phyloP scores from a whole-genome alignment of 2,329 filamentous ascomycete species.

The Fusarium albosuccineum region DNA sequence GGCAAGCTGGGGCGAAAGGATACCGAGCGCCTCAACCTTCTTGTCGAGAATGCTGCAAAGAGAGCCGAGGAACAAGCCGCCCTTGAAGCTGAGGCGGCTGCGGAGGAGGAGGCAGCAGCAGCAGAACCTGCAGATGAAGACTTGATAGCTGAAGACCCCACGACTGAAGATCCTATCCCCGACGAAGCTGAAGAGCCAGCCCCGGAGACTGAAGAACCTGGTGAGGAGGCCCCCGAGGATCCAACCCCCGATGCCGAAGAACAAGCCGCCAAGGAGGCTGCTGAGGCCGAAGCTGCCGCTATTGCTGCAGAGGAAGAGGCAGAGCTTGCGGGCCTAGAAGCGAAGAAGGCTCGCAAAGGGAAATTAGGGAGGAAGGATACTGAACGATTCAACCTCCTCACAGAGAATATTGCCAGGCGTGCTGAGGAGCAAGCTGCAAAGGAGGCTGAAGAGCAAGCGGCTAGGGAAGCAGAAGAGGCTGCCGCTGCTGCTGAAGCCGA shows the following conservation, averaged over 20 bases:
- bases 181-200: constrained; percentile 35
- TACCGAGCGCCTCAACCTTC: constrained; percentile 36
- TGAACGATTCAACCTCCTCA: constrained; percentile 57
- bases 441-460: constrained; percentile 51
- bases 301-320: constrained; percentile 50
- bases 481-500: constrained; percentile 45
- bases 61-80: constrained; percentile 35
- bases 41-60: constrained; percentile 34
- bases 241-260: constrained; percentile 2
- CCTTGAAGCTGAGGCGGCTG: constrained; percentile 30
- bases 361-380: constrained; percentile 61
- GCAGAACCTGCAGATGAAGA: constrained; percentile 20
- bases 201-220: constrained; percentile 10
- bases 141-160: neutral
- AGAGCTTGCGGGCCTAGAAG: constrained; percentile 57
- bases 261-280: constrained; percentile 7
- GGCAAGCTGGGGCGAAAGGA: constrained; percentile 45
- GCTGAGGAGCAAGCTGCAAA: constrained; percentile 53
- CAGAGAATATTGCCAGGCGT: constrained; percentile 51
- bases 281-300: constrained; percentile 31
- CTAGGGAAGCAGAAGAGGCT: constrained; percentile 48
- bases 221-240: constrained; percentile 16
- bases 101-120: constrained; percentile 4
- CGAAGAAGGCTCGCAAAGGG: constrained; percentile 64
- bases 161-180: constrained; percentile 18